phyloP scores from a whole-genome alignment of 805 yeast genomes.

The Jamesozyma rosinii region DNA sequence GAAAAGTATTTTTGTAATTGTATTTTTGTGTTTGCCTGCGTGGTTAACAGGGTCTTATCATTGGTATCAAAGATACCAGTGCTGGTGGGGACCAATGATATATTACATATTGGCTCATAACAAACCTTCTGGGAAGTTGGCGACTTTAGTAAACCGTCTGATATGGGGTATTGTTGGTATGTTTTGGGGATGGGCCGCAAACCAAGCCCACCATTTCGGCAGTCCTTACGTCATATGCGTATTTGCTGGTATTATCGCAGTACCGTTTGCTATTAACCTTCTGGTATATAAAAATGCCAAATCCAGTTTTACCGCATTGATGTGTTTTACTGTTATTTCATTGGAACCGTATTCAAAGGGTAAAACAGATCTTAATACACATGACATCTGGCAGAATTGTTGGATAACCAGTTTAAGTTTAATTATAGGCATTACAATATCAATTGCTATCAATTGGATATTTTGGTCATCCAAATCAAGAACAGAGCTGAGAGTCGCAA shows the following conservation, averaged over 20 bases:
- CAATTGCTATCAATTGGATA: slow-evolving; percentile 37
- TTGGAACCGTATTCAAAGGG: slow-evolving; percentile 26
- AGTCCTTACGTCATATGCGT: slow-evolving; percentile 34
- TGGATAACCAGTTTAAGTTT: slow-evolving; percentile 36
- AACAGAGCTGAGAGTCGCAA: slow-evolving; percentile 33
- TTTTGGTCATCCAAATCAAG: slow-evolving; percentile 43
- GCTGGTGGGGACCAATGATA: slow-evolving; percentile 37
- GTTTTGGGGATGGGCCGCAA: slow-evolving; percentile 42
- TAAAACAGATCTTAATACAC: slow-evolving; percentile 10
- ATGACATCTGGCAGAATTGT: slow-evolving; percentile 30
- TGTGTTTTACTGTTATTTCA: slow-evolving; percentile 35
- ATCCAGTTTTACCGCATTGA: slow-evolving; percentile 35
- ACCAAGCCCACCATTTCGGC: slow-evolving; percentile 32
- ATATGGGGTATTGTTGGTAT: slow-evolving; percentile 34
- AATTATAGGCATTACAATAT: slow-evolving; percentile 32
- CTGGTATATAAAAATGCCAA: slow-evolving; percentile 35
- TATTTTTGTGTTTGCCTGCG: slow-evolving; percentile 36
- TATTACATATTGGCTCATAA: slow-evolving; percentile 35
- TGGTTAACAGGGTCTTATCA: slow-evolving; percentile 33
- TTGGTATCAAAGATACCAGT: slow-evolving; percentile 38
- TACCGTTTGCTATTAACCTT: slow-evolving; percentile 30
- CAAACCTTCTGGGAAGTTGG: slow-evolving; percentile 34
- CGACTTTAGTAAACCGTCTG: slow-evolving; percentile 27
- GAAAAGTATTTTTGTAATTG: slow-evolving; percentile 31
- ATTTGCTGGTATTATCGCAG: slow-evolving; percentile 32